These are phyloP conservation scores for Neurospora sp. DNA, from an alignment of 2,329 filamentous ascomycete species.

Conservation along the genomic window DNA sequence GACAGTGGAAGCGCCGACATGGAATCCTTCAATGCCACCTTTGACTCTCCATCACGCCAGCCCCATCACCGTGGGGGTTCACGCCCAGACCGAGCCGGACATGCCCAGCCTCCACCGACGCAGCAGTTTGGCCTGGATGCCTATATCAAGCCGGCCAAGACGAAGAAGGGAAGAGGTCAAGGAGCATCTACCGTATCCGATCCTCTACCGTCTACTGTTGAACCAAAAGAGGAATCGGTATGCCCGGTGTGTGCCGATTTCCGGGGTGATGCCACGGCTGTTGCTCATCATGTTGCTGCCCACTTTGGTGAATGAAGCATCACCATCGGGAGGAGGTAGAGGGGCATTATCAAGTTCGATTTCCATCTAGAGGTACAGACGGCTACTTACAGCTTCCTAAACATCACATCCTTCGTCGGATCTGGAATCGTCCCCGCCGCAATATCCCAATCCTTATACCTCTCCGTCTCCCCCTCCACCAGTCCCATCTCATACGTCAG, in stretches of 20 bases:
- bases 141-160: slow-evolving; percentile 33
- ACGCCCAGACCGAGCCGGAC: neutral
- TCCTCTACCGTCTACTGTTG: neutral
- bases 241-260: slow-evolving; percentile 60
- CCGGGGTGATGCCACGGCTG: slow-evolving; percentile 57
- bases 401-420: slow-evolving; percentile 16
- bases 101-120: slow-evolving; percentile 4
- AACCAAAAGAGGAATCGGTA: slow-evolving; percentile 16
- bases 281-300: slow-evolving; percentile 54
- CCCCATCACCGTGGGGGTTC: neutral
- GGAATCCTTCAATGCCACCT: neutral
- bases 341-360: neutral
- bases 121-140: slow-evolving; percentile 38
- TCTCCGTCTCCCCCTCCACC: slow-evolving; percentile 14
- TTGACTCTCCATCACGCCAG: neutral
- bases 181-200: neutral
- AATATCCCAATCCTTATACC: slow-evolving; percentile 19
- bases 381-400: slow-evolving; percentile 12
- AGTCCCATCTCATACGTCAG: slow-evolving; percentile 22
- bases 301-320: slow-evolving; percentile 36
- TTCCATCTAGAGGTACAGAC: neutral
- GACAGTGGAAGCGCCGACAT: slow-evolving; percentile 6
- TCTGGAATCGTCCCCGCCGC: slow-evolving; percentile 13
- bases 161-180: slow-evolving; percentile 16
- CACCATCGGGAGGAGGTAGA: neutral